These are phyloP conservation scores for Pelagomonas calceolata DNA, from an alignment of 108 stramenopile species.

Conservation along the genomic window DNA sequence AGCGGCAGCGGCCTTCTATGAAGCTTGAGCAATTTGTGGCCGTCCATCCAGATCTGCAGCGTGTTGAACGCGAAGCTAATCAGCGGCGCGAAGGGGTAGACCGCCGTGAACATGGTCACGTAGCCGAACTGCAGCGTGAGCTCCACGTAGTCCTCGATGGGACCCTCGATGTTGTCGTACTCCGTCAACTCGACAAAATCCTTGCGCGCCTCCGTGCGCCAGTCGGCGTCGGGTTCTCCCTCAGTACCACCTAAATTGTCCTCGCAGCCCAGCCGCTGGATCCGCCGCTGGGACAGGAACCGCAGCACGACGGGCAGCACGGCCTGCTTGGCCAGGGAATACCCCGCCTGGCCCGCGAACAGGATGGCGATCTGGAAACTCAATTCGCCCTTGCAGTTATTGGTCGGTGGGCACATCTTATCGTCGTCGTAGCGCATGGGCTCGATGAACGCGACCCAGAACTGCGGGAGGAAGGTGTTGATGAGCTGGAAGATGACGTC, in stretches of 20 bases:
- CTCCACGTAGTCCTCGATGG: conserved; percentile 17
- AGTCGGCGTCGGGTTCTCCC: neutral
- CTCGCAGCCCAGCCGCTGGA: conserved; percentile 5
- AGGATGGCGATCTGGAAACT: neutral
- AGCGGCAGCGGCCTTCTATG: neutral
- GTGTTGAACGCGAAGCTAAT: conserved; percentile 4
- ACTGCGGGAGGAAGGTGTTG: conserved; percentile 22
- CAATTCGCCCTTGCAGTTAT: neutral
- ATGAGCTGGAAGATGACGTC: conserved; percentile 35
- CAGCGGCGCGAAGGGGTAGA: conserved; percentile 23
- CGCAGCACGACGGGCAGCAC: too few relatives aligned
- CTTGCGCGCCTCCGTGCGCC: conserved; percentile 7
- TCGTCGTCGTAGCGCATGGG: neutral
- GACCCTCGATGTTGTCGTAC: conserved; percentile 13
- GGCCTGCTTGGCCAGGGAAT: neutral
- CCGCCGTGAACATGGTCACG: conserved; percentile 30
- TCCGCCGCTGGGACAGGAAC: too few relatives aligned
- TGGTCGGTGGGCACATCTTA: too few relatives aligned
- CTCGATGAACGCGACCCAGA: conserved; percentile 29
- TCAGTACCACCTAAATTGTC: neutral
- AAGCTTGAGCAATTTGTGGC: neutral
- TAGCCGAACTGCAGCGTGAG: conserved; percentile 37
- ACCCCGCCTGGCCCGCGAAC: neutral
- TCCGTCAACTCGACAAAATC: conserved; percentile 17
- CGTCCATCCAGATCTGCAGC: conserved; percentile 3